Conservation (phyloP, 2,329 filamentous ascomycete genomes). For the Paraconiothyrium sp. region DNA sequence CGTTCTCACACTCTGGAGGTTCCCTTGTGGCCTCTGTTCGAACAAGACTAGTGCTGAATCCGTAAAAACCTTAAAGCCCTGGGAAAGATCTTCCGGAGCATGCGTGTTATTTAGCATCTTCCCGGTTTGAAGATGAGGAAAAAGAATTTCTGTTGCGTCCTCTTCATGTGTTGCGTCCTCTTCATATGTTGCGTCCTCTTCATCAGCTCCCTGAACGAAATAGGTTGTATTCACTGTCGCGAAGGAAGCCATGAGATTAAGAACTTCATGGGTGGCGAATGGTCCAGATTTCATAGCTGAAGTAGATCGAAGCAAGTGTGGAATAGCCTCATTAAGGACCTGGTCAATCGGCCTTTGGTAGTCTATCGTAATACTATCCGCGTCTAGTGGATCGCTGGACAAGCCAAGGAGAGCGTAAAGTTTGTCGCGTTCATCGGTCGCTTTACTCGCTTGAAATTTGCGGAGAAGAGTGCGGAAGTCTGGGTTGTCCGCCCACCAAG, state of each 20-base stretch:
- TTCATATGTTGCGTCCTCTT: not conserved
- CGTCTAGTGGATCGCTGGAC: slow-evolving; percentile 20
- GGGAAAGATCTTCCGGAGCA: not conserved
- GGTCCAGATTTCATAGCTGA: not conserved
- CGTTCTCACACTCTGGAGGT: slow-evolving; percentile 1
- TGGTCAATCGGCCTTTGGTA: slow-evolving; percentile 17
- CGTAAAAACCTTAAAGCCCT: not conserved
- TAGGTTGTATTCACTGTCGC: slow-evolving; percentile 10
- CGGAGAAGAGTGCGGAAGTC: slow-evolving; percentile 12
- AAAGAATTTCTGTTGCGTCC: slow-evolving; percentile 4
- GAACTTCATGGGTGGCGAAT: slow-evolving; percentile 1
- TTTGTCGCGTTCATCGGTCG: slow-evolving; percentile 23
- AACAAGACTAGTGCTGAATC: slow-evolving; percentile 7
- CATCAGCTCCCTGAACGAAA: not conserved
- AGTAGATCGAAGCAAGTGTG: slow-evolving; percentile 13
- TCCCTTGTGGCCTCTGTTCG: slow-evolving; percentile 11
- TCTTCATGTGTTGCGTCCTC: not conserved
- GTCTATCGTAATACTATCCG: slow-evolving; percentile 17
- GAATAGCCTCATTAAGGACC: slow-evolving; percentile 11
- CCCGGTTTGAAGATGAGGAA: slow-evolving; percentile 12
- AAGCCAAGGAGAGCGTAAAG: slow-evolving; percentile 25
- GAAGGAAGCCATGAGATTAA: slow-evolving; percentile 14
- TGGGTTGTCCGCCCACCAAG: slow-evolving; percentile 6
- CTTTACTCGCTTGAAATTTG: slow-evolving; percentile 20
- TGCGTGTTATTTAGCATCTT: not conserved